These are phyloP conservation scores for Camellia granthamiana DNA, from an alignment of 148 eudicot genomes.

Conservation along the genomic window DNA sequence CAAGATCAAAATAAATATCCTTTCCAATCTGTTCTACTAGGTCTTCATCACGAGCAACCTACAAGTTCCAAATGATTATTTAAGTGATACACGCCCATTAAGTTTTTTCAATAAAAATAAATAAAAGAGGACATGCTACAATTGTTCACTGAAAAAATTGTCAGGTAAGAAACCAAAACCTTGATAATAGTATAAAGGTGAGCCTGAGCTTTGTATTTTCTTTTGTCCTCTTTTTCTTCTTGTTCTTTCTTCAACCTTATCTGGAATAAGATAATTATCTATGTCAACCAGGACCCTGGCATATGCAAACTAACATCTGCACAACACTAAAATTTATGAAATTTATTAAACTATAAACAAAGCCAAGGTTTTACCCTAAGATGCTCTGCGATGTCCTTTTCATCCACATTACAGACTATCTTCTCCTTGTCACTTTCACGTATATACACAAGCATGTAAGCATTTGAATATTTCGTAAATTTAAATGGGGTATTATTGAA, in stretches of 20 bases:
- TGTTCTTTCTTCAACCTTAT: slow-evolving; percentile 70
- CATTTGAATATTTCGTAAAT: slow-evolving; percentile 84
- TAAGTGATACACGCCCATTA: slow-evolving; percentile 4
- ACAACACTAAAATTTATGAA: neutral
- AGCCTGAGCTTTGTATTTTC: slow-evolving; percentile 80
- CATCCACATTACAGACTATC: slow-evolving; percentile 79
- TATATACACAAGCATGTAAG: slow-evolving; percentile 94
- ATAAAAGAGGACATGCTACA: neutral
- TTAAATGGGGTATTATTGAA: slow-evolving; percentile 70
- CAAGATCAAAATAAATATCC: slow-evolving; percentile 84
- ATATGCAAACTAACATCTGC: neutral
- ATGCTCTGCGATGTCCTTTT: slow-evolving; percentile 88
- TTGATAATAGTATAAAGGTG: slow-evolving; percentile 82
- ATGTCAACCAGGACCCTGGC: neutral
- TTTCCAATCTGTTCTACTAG: slow-evolving; percentile 70
- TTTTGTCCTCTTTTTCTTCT: slow-evolving; percentile 79
- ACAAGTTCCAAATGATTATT: slow-evolving; percentile 4
- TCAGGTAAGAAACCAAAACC: slow-evolving; percentile 34
- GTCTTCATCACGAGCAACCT: slow-evolving; percentile 90
- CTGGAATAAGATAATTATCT: slow-evolving; percentile 33
- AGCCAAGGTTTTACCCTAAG: slow-evolving; percentile 53
- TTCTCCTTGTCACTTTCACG: slow-evolving; percentile 93
- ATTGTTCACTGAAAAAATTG: neutral
- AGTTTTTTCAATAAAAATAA: neutral
- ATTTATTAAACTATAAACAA: slow-evolving; percentile 7